phyloP scores from a whole-genome alignment of 352 stramenopile species.

The Phytophthora boehmeriae region DNA sequence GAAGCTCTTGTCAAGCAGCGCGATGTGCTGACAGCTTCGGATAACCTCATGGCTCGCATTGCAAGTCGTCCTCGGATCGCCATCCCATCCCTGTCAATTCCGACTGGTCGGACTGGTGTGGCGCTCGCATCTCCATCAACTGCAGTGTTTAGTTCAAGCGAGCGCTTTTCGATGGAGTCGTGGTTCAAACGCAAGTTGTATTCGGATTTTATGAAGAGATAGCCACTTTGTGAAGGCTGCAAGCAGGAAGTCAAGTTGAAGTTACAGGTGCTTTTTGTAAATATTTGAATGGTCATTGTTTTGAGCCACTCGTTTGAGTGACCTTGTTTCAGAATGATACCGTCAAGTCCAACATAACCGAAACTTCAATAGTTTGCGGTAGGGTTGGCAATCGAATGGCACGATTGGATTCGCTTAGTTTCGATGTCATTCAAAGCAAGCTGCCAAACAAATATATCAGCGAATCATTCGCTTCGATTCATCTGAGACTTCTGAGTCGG shows the following conservation, averaged over 20 bases:
- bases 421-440: no score
- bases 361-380: no score
- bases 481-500: no score
- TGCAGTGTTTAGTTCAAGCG: constrained; percentile 42
- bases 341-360: background rate
- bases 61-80: constrained; percentile 9
- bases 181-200: constrained; percentile 39
- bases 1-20: background rate
- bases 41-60: constrained; percentile 12
- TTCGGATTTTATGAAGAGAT: constrained; percentile 10
- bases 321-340: background rate
- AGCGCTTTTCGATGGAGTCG: constrained; percentile 43
- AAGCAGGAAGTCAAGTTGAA: no score
- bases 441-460: no score
- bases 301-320: background rate
- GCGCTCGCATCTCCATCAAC: constrained; percentile 19
- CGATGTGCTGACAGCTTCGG: background rate
- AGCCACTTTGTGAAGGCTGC: no score
- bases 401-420: no score
- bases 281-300: background rate
- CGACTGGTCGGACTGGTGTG: background rate
- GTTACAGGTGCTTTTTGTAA: no score
- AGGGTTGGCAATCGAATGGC: no score
- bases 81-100: background rate
- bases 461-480: no score